Conservation (phyloP, 768 basidiomycete species). For the Tulasnella sp. region DNA sequence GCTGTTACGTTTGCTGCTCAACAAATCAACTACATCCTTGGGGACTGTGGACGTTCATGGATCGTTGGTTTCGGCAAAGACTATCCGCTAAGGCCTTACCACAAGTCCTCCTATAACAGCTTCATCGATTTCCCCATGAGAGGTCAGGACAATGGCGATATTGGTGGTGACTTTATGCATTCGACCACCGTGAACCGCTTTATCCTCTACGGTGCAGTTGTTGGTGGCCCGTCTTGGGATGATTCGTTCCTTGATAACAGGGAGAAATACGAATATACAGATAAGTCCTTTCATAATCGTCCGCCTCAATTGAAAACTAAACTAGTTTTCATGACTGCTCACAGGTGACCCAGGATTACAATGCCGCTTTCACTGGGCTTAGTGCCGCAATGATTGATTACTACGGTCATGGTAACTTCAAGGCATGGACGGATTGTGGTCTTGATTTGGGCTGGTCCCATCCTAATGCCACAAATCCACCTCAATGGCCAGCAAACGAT, state of each 20-base stretch:
- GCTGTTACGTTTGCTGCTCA: neutral
- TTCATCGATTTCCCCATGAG: conserved; percentile 7
- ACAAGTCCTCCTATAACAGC: conserved; percentile 9
- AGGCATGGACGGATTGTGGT: conserved; percentile 7
- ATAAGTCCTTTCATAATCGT: too few relatives aligned
- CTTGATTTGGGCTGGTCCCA: conserved; percentile 8
- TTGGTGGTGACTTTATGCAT: conserved; percentile 1
- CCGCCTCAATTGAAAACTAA: neutral
- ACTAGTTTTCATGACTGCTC: neutral
- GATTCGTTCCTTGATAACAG: conserved; percentile 4
- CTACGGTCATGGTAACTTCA: conserved; percentile 1
- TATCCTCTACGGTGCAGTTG: conserved; percentile 7
- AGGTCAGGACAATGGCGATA: neutral
- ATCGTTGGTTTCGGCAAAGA: conserved; percentile 5
- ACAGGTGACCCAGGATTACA: conserved; percentile 11
- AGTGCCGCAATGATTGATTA: conserved; percentile 6
- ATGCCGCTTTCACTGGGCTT: conserved; percentile 7
- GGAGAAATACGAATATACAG: neutral
- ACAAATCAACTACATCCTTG: conserved; percentile 10
- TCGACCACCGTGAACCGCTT: conserved; percentile 7
- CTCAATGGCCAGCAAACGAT: conserved; percentile 1
- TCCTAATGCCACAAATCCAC: neutral
- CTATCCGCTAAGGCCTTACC: conserved; percentile 2
- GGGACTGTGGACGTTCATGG: conserved; percentile 7
- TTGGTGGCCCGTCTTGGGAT: conserved; percentile 5